Evolutionary conservation across 2,329 filamentous ascomycete genomes (phyloP), one percentile per base, ranked within the genome.

Genomic region (Aspergillus eucalypticola): DNA sequence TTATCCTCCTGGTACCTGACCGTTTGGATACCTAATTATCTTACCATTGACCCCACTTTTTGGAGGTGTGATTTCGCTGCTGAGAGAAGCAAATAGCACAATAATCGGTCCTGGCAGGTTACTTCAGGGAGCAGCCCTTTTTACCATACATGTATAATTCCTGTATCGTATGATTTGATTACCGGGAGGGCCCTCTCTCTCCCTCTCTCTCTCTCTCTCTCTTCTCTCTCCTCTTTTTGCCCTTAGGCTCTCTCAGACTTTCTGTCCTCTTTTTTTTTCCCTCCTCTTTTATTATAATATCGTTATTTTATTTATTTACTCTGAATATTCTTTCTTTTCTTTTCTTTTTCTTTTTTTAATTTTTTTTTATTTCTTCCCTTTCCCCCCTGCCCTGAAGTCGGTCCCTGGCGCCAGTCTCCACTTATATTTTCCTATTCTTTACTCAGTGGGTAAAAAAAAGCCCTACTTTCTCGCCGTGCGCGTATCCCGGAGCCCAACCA

Each of bases 321-420:
- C 32, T 44, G 10, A 23, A 44, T 44, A 35, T 21, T 21, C 19
- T 44, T n/a, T n/a, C n/a, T n/a, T n/a, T n/a, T n/a, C n/a, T n/a
- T n/a, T n/a, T n/a, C n/a, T n/a, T n/a, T n/a, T n/a, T n/a, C n/a
- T n/a, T n/a, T n/a, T 44, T 44, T 44, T 44, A 3, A 35, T 15
- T 35, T 35, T 13, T 35, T 13, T 35, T 35, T 35, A 35, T 35
- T 35, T 6, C 5, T 13, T 5, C 32, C 29, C 21, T 15, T 44
- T 23, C 13, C 46, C 11, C 32, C 21, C 21, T 44, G 19, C 27
- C 46, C 23, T 55, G 38, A 27, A 52, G 38, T 52, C 42, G 56
- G 60, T 67, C 64, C 64, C 66, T 68, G 62, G 66, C 64, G 66
- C 66, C 56, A 52, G 61, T 58, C 61, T 66, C 65, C 66, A 59